Base-by-base conservation (phyloP, 1,284 basidiomycete genomes). In the Sutorius eximius region DNA sequence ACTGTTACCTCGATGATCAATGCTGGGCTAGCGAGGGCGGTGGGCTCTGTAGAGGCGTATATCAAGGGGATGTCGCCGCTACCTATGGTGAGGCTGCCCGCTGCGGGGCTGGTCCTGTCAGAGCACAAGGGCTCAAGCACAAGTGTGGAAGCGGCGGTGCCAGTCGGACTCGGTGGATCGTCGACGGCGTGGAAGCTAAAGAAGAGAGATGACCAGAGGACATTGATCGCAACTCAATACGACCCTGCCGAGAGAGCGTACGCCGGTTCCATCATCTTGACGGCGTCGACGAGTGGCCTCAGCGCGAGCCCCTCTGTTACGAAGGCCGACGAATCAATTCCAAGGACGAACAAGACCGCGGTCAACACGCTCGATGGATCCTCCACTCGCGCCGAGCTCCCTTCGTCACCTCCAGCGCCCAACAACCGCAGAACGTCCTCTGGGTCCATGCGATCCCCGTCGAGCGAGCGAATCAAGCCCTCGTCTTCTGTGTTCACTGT, bases 1-100 rank as follows among this genome's bases (percentile, higher is more conserved):
- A 87, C 93, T 0, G 82, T 96, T 57, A 98, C 97, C 71, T 85
- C 91, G 32, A 85, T 91, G 74, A 88, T 95, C 70, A 97, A 98
- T 66, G 81, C 87, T 2, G 77, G 85, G 22, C 72, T 93, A 15
- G 84, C 90, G 4, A 79, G 83, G 53, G 77, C 85, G 1, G 83
- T 95, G 20, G 71, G 91, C 5, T 79, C 83, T 0, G 74, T 95
- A 37, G 92, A 95, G 65, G 70, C 79, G 22, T 86, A 82, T 59
- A 76, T 93, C 63, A 90, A 87, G 71, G 75, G 74, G 59, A 75
- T 77, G 34, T 76, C 81, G 5, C 81, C 87, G 1, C 73, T 85
- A 41, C 89, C 90, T 15, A 75, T 85, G 42, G 82, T 83, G 40
- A 78, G 89, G 43, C 71, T 88, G 24, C 92, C 92, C 8, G 72